Base-by-base conservation (phyloP, 441 rosid genomes). In the Jatropha multifida region DNA sequence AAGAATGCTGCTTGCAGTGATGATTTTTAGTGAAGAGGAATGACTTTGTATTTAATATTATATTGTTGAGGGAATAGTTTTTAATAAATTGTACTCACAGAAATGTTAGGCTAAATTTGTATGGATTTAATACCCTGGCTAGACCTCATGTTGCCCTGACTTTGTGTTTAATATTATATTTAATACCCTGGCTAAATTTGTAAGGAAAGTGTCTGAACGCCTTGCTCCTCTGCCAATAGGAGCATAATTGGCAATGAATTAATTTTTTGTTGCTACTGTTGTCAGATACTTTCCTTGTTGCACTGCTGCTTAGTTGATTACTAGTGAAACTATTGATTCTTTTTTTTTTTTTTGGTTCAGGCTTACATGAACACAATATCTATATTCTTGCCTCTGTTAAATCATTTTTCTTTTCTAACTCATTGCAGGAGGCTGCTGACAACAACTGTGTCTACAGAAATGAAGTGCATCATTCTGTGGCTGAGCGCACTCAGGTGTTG, bases 391-490 rank as follows among this genome's bases (percentile, higher is more conserved):
- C 15, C 17, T 26, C 38, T 26, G 12, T 59, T 26, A 26, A 20
- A 32, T 15, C n/a, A 54, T 38, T 7, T 37, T 55, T 27, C 10
- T 44, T 12, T 12, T 9, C 20, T 15, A 12, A 1, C n/a, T 13
- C 60, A 2, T 55, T 86, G 83, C 88, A 96, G 99, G 97, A 93
- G 86, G 82, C 82, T 20, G 97, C 98, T 1, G 97, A 95, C 17
- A 82, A 87, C 81, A 88, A 89, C 76, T 92, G 98, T 76, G 97
- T 95, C 37, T 95, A 92, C 73, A 83, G 98, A 74, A 93, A 95
- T 48, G 99, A 93, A 84, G 93, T 95, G 56, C 94, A 90, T 81
- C 99, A 95, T 74, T 85, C 96, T 44, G 97, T 81, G 0, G 90
- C 94, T 4, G 99, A 95, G 80, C 89, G 88, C 38, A 92, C 98